Base-by-base conservation (phyloP, 2,329 filamentous ascomycete species). In the Stemphylium beticola region DNA sequence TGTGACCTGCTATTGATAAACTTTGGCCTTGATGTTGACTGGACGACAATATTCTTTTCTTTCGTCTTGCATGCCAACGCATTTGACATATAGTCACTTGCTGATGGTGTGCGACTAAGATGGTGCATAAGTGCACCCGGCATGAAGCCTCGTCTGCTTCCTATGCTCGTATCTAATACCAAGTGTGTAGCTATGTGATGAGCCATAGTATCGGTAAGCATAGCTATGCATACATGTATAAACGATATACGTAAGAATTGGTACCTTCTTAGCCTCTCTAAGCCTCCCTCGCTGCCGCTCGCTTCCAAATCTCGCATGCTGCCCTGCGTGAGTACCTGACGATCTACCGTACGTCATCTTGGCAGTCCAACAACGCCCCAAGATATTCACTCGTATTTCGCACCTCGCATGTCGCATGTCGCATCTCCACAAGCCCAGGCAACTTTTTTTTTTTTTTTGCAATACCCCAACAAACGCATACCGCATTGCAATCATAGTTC, bases 341-440 rank as follows among this genome's bases (percentile, higher is more conserved):
- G 14, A 15, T 14, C 14, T 7, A 22, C 22, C 8, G 42, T 45
- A 24, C 41, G 15, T 34, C 18, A 33, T 34, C 41, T 44, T 33
- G 41, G 41, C 41, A 44, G 33, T 31, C 49, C 45, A 34, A 31
- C 49, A 24, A 5, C 41, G n/a, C 40, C 49, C 36, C 49, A 18
- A 52, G 34, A 52, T 52, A 34, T 29, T 40, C 15, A 18, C 36
- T 40, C 42, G 22, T 24, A 24, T 24, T 24, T 24, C 22, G 22
- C 22, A 24, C 22, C 3, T 24, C 22, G n/a, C n/a, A n/a, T n/a
- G n/a, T 24, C 22, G 22, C 22, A 24, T 24, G 5, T 24, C 22
- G 36, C 20, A 15, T 20, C 26, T 48, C 43, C 36, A 53, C 36
- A 8, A 29, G 29, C 12, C 24, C 38, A 24, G 20, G n/a, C 38